A percentile compares a stretch with the other conserved stretches of the same genome.
phyloP scores from a whole-genome alignment of 2,329 filamentous ascomycete species.

The Westerdykella sp. region DNA sequence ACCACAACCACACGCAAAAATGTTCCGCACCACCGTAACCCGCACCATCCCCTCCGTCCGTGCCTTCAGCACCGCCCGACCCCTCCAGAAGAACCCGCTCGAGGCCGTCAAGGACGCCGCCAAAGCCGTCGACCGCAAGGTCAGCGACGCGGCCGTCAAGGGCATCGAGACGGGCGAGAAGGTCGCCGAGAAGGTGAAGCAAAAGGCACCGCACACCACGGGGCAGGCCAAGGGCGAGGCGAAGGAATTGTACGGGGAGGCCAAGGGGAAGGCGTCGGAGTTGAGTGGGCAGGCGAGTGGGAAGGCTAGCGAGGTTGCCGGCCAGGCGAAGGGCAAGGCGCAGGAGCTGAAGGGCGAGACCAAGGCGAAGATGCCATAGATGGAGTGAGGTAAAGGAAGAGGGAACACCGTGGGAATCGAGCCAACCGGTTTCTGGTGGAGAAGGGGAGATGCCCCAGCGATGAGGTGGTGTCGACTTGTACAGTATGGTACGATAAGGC shows the following conservation, averaged over 20 bases:
- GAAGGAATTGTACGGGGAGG: conserved; percentile 26
- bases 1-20: conserved; percentile 17
- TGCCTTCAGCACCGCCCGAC: conserved; percentile 50
- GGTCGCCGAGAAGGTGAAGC: conserved; percentile 41
- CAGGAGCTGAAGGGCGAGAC: conserved; percentile 41
- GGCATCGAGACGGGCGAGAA: conserved; percentile 57
- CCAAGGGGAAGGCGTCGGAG: conserved; percentile 32
- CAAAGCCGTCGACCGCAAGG: conserved; percentile 52
- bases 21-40: conserved; percentile 43
- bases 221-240: conserved; percentile 35
- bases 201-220: conserved; percentile 21
- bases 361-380: conserved; percentile 36
- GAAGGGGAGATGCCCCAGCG: too few relatives aligned
- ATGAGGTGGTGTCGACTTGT: too few relatives aligned
- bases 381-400: background rate
- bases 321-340: conserved; percentile 40
- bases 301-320: conserved; percentile 36
- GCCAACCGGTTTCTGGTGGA: too few relatives aligned
- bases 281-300: conserved; percentile 34
- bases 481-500: too few relatives aligned
- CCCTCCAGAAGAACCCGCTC: conserved; percentile 46
- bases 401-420: background rate
- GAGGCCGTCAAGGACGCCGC: conserved; percentile 53
- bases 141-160: conserved; percentile 52
- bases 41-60: conserved; percentile 35